Base-by-base conservation (phyloP, 176 grass and related monocot species). In the Carex pumila region DNA sequence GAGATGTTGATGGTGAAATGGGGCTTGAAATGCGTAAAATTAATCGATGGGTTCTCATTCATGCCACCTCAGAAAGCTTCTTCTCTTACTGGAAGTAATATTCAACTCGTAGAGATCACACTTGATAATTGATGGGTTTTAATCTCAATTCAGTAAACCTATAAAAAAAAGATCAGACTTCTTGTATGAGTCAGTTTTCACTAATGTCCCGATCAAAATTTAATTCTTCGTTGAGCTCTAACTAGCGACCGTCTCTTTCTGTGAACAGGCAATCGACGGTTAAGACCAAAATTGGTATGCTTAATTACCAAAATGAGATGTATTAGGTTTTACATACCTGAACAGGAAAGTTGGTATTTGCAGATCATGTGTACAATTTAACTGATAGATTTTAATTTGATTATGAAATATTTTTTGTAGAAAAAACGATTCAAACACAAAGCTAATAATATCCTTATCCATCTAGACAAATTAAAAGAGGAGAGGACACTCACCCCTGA, bases 1-100 rank as follows among this genome's bases (percentile, higher is more conserved):
- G 95, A 98, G 61, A 94, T 94, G 53, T 70, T 93, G 91, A 91
- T 98, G 92, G 91, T 90, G 32, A 98, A 98, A 83, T 98, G 95
- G 95, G 89, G 89, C 12, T 87, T 98, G 79, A 91, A 90, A 78
- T 98, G 91, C 83, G 59, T 87, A 55, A 91, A 89, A 88, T 87
- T 98, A 79, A 17, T 94, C 3, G 92, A 98, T 75, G 95, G 87
- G 9, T 94, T 91, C 84, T 94, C 86, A 36, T 90, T 94, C 86
- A 87, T 98, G 65, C 91, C 92, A 13, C 84, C 83, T 18, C 66
- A 82, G 87, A 93, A 98, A 87, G 88, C 86, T 86, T 68, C 88
- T 65, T 87, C 78, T 5, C 82, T 98, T 52, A 87, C 87, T 6
- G 92, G 91, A 74, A 94, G 15, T 55, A 83, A 91, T 57, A 98